These are phyloP conservation scores for Kingdonia uniflora DNA, from an alignment of 164 flowering plant genomes.

Conservation along the genomic window DNA sequence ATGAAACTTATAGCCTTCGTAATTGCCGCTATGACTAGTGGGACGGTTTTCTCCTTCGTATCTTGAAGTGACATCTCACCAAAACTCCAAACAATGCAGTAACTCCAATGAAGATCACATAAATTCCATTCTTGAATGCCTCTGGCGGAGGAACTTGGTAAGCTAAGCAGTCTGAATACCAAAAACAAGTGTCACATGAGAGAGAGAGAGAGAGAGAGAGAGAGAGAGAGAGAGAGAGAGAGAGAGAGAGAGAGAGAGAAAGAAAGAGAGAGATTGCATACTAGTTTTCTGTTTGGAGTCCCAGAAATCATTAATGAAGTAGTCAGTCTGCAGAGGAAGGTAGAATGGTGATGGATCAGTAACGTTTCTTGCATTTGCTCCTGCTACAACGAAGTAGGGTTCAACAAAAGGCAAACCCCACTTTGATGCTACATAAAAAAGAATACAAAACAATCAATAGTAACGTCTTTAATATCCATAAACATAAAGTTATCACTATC, in stretches of 20 bases:
- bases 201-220: slow-evolving; percentile 1
- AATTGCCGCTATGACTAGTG: slow-evolving; percentile 11
- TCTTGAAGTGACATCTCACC: neutral
- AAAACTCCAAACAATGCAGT: slow-evolving; percentile 7
- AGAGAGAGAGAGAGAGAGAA: no score
- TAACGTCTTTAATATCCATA: no score
- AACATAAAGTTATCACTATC: no score
- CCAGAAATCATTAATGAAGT: slow-evolving; percentile 8
- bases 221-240: no score
- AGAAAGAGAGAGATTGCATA: neutral
- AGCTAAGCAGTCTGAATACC: no score
- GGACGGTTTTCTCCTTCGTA: slow-evolving; percentile 12
- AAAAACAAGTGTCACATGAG: no score
- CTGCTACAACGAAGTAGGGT: slow-evolving; percentile 17
- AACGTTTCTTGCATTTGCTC: slow-evolving; percentile 15
- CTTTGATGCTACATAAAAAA: slow-evolving; percentile 11
- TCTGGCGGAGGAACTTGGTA: slow-evolving; percentile 11
- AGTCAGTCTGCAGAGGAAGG: slow-evolving; percentile 15
- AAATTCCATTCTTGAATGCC: slow-evolving; percentile 16
- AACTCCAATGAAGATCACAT: slow-evolving; percentile 14
- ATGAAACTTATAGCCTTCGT: slow-evolving; percentile 16
- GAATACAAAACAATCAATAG: neutral
- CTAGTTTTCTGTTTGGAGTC: no score
- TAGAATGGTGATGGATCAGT: slow-evolving; percentile 12
- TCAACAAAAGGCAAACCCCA: slow-evolving; percentile 18